Conservation (phyloP, 2,329 filamentous ascomycete genomes). For the Ceratocystiopsis brevicomis region DNA sequence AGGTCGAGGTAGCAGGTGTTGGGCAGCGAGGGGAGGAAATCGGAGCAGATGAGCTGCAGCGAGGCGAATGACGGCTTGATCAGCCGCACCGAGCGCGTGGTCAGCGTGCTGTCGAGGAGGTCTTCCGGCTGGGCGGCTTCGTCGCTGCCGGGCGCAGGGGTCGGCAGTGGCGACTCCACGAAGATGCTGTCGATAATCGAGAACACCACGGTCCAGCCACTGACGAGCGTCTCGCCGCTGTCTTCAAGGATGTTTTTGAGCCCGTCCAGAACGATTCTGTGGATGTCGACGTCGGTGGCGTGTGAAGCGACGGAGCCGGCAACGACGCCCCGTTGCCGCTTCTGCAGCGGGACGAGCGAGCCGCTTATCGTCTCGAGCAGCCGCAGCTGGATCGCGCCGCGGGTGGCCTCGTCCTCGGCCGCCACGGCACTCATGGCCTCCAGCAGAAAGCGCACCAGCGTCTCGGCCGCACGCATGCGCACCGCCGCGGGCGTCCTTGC, state of each 20-base stretch:
- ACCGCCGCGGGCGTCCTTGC: slow-evolving; percentile 30
- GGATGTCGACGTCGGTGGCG: slow-evolving; percentile 56
- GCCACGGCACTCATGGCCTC: slow-evolving; percentile 39
- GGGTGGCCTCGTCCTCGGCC: slow-evolving; percentile 27
- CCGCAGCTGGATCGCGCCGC: slow-evolving; percentile 49
- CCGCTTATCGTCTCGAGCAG: slow-evolving; percentile 47
- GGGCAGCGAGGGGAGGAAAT: slow-evolving; percentile 62
- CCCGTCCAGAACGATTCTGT: slow-evolving; percentile 60
- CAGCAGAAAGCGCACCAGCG: slow-evolving; percentile 37
- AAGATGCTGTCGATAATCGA: slow-evolving; percentile 74
- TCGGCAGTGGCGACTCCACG: slow-evolving; percentile 18
- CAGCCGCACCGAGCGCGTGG: slow-evolving; percentile 49
- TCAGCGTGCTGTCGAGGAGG: slow-evolving; percentile 16
- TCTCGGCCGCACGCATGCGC: slow-evolving; percentile 42
- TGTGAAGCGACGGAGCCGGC: slow-evolving; percentile 34
- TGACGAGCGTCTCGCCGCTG: slow-evolving; percentile 64
- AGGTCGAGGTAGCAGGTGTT: slow-evolving; percentile 56
- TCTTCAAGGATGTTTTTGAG: slow-evolving; percentile 71
- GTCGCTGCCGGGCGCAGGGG: slow-evolving; percentile 15
- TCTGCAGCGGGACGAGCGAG: slow-evolving; percentile 40
- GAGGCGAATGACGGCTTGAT: slow-evolving; percentile 78
- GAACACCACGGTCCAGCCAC: slow-evolving; percentile 74
- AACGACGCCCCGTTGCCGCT: slow-evolving; percentile 23
- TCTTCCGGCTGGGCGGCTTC: slow-evolving; percentile 12
- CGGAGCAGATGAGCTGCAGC: slow-evolving; percentile 80